Conservation (phyloP, 768 basidiomycete species). For the Hortiboletus campestris region DNA sequence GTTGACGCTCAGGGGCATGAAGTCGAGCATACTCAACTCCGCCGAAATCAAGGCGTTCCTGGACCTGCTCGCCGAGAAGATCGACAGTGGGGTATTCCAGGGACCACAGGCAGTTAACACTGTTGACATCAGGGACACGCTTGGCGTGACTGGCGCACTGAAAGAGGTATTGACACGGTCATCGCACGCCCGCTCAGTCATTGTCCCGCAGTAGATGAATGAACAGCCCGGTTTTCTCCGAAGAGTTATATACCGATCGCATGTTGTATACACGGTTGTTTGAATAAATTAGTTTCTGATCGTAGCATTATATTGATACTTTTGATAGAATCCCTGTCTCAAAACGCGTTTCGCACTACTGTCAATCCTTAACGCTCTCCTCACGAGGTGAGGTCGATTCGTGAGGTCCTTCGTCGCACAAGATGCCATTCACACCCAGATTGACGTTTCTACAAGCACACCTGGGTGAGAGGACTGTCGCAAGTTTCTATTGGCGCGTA, state of each 20-base stretch:
- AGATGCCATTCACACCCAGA: background rate
- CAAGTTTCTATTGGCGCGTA: background rate
- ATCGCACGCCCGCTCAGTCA: constrained; percentile 29
- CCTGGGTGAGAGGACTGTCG: background rate
- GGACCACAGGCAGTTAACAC: constrained; percentile 27
- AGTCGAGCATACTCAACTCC: constrained; percentile 24
- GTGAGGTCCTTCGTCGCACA: background rate
- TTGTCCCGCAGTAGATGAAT: constrained; percentile 18
- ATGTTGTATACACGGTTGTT: background rate
- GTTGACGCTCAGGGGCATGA: constrained; percentile 32
- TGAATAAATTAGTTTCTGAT: background rate
- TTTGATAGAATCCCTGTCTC: background rate
- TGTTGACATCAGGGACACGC: constrained; percentile 21
- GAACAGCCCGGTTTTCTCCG: background rate
- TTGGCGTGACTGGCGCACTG: constrained; percentile 20
- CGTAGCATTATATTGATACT: background rate
- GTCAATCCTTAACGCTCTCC: background rate
- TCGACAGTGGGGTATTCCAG: constrained; percentile 27
- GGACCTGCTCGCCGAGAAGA: constrained; percentile 29
- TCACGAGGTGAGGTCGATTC: background rate
- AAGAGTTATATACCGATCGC: background rate
- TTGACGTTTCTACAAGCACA: constrained; percentile 2
- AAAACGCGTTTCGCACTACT: background rate
- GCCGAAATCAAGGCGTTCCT: constrained; percentile 27
- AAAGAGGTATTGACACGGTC: constrained; percentile 27